Percentiles rank a stretch among this genome's conserved stretches.
Conservation (phyloP, 2,329 filamentous ascomycete species). For the Scytalidium sp. region DNA sequence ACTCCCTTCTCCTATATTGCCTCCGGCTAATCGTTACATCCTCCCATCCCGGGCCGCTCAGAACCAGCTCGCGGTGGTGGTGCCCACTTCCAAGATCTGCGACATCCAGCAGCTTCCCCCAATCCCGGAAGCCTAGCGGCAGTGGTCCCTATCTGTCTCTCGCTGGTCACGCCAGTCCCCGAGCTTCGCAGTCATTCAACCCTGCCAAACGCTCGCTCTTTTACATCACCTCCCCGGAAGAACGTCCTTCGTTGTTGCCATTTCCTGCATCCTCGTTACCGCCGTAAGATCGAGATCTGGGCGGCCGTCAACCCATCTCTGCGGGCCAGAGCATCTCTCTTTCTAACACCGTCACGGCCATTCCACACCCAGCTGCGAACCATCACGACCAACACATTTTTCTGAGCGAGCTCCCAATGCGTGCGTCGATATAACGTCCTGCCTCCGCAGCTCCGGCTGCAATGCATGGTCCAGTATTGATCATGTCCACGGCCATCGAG, state of each 20-base stretch:
- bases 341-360: background rate
- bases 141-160: background rate
- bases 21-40: background rate
- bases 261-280: too few species aligned
- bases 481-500: conserved; percentile 25
- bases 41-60: background rate
- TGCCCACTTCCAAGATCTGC: background rate
- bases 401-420: conserved; percentile 16
- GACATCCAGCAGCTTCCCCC: background rate
- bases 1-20: background rate
- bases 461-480: conserved; percentile 26
- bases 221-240: too few species aligned
- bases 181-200: too few species aligned
- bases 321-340: conserved; percentile 11
- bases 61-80: background rate
- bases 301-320: conserved; percentile 11
- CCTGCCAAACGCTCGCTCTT: too few species aligned
- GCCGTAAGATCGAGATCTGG: background rate
- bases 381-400: background rate
- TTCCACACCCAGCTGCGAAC: too few species aligned
- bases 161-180: too few species aligned
- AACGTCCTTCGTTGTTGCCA: too few species aligned
- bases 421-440: conserved; percentile 14
- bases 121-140: background rate
- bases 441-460: conserved; percentile 15